A percentile compares a stretch with the other conserved stretches of the same genome.
Evolutionary conservation across 805 yeast genomes (phyloP).

Genomic region (Pichia heedii): DNA sequence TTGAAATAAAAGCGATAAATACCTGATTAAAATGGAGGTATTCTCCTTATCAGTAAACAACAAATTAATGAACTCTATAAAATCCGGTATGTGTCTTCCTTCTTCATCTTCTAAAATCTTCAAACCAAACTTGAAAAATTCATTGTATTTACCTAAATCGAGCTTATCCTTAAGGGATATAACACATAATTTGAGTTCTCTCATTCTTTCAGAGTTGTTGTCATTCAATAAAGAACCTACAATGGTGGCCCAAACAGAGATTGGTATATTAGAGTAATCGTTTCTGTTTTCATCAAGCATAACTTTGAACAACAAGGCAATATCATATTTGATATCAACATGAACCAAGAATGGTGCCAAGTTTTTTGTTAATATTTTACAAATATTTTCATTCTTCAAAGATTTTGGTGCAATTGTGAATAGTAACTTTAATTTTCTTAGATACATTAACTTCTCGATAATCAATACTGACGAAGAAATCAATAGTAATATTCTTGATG

Average conservation of each 20-base stretch:
- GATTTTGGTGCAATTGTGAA: constrained; percentile 20
- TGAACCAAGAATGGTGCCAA: constrained; percentile 15
- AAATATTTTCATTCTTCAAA: constrained; percentile 15
- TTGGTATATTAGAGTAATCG: not conserved
- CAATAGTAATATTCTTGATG: constrained; percentile 25
- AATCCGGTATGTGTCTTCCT: not conserved
- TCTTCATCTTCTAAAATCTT: not conserved
- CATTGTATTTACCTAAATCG: not conserved
- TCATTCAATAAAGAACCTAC: not conserved
- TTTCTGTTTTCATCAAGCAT: constrained; percentile 7
- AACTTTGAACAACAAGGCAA: constrained; percentile 18
- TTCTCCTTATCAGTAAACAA: not conserved
- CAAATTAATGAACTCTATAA: not conserved
- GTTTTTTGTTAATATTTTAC: constrained; percentile 4
- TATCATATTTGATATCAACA: constrained; percentile 19
- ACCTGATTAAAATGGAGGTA: not conserved
- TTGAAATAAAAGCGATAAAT: constrained; percentile 3
- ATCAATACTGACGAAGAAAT: constrained; percentile 17
- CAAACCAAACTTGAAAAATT: not conserved
- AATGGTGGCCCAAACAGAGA: not conserved
- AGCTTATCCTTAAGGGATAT: not conserved
- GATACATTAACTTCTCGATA: constrained; percentile 17
- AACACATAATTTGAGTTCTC: not conserved
- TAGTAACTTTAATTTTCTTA: constrained; percentile 33
- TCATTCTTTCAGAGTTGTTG: not conserved